These are phyloP conservation scores for Rhododendron simsii DNA, from an alignment of 148 eudicot species.

Conservation along the genomic window DNA sequence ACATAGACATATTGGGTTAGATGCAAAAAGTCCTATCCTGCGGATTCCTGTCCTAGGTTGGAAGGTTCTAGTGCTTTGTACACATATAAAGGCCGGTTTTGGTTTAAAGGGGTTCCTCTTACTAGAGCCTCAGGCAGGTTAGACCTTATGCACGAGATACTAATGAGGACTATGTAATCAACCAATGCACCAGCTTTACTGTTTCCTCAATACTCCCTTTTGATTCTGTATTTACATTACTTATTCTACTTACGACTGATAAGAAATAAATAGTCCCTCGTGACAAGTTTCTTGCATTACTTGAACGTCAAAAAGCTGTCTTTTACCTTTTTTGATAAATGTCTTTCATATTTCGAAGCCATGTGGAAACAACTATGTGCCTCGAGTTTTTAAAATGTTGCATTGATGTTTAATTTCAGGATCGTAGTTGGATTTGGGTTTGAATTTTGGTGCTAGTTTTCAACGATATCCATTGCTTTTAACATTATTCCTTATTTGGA, in stretches of 20 bases:
- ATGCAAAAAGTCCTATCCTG: too few species aligned
- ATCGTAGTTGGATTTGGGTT: background rate
- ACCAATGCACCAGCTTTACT: background rate
- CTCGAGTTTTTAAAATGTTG: too few species aligned
- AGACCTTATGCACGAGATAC: background rate
- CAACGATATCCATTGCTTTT: background rate
- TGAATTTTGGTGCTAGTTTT: background rate
- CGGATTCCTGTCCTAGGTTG: too few species aligned
- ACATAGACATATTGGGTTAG: too few species aligned
- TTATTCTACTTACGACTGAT: background rate
- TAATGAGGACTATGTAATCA: background rate
- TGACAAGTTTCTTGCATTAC: background rate
- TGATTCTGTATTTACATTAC: background rate
- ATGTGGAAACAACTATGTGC: background rate
- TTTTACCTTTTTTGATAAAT: background rate
- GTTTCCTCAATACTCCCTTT: background rate
- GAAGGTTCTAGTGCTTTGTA: too few species aligned
- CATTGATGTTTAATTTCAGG: background rate
- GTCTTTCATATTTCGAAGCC: background rate
- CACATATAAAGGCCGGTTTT: too few species aligned
- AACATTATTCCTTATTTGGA: conserved; percentile 9
- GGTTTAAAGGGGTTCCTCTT: too few species aligned
- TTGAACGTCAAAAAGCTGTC: background rate
- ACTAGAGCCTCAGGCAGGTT: background rate
- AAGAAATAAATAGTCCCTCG: background rate